Conservation (phyloP, 768 basidiomycete genomes). For the Gymnopilus dilepis region DNA sequence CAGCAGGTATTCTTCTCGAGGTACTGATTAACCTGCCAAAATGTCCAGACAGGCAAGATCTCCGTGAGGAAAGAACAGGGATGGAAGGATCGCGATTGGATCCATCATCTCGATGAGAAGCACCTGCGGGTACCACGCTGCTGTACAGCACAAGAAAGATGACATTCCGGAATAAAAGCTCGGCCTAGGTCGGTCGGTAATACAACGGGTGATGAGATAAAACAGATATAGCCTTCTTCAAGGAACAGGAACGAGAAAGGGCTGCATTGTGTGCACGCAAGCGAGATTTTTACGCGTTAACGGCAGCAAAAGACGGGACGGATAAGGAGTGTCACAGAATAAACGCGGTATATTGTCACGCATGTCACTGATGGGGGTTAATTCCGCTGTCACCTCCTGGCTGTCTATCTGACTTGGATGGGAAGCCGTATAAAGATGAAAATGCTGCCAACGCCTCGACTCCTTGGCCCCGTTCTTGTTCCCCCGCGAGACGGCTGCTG, state of each 20-base stretch:
- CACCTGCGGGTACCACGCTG: slow-evolving; percentile 17
- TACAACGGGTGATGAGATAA: slow-evolving; percentile 13
- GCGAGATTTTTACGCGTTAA: neutral
- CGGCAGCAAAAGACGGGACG: slow-evolving; percentile 1
- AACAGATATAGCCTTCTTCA: slow-evolving; percentile 17
- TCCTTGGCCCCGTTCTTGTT: slow-evolving; percentile 31
- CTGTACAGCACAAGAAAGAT: slow-evolving; percentile 20
- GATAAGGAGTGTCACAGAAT: neutral
- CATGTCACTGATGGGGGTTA: slow-evolving; percentile 20
- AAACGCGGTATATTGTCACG: slow-evolving; percentile 4
- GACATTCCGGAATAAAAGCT: slow-evolving; percentile 20
- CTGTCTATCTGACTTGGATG: slow-evolving; percentile 9
- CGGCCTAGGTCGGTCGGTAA: slow-evolving; percentile 11
- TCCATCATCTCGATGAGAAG: slow-evolving; percentile 20
- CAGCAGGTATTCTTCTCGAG: slow-evolving; percentile 22
- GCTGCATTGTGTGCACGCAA: neutral
- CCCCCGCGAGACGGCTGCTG: slow-evolving; percentile 27
- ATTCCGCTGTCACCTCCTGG: slow-evolving; percentile 20
- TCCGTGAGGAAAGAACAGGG: slow-evolving; percentile 19
- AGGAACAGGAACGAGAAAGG: slow-evolving; percentile 25
- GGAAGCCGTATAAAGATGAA: slow-evolving; percentile 30
- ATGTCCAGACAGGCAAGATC: slow-evolving; percentile 16
- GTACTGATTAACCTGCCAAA: slow-evolving; percentile 20
- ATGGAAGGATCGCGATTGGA: slow-evolving; percentile 15
- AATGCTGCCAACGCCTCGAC: slow-evolving; percentile 13